These are phyloP conservation scores for Skeletonema grethae DNA, from an alignment of 108 stramenopile species.

Conservation along the genomic window DNA sequence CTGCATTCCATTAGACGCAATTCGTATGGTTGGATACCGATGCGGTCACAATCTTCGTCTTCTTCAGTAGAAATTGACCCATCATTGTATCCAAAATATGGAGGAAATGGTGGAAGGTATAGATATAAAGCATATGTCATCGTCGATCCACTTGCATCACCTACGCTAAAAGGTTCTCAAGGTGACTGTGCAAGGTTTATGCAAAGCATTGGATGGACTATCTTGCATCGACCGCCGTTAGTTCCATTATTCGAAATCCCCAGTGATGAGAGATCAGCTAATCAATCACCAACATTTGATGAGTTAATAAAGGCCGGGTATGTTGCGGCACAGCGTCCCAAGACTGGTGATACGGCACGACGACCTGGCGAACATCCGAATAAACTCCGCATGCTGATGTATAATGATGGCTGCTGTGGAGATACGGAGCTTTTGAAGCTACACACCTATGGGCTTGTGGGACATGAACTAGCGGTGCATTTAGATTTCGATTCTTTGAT, in stretches of 20 bases:
- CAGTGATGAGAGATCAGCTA: not conserved
- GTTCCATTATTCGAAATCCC: conserved; percentile 39
- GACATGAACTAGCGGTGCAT: conserved; percentile 52
- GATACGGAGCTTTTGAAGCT: conserved; percentile 74
- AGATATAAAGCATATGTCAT: conserved; percentile 39
- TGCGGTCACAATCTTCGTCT: conserved; percentile 9
- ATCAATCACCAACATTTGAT: conserved; percentile 12
- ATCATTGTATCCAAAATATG: conserved; percentile 24
- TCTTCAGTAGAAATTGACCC: not conserved
- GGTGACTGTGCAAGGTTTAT: conserved; percentile 39
- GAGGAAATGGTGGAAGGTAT: conserved; percentile 42
- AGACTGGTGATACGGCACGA: conserved; percentile 23
- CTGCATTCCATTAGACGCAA: conserved; percentile 49
- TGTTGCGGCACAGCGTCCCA: conserved; percentile 24
- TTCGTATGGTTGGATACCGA: conserved; percentile 37
- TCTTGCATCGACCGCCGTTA: conserved; percentile 47
- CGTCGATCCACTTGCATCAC: conserved; percentile 35
- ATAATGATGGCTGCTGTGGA: conserved; percentile 77
- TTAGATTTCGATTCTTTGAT: conserved; percentile 59
- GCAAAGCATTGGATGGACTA: conserved; percentile 37
- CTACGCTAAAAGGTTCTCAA: not conserved
- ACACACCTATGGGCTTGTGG: conserved; percentile 67
- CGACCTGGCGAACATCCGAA: conserved; percentile 18
- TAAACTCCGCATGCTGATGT: conserved; percentile 20
- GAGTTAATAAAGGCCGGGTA: conserved; percentile 27